These are phyloP conservation scores for Arxiozyma telluris DNA, from an alignment of 1,139 yeast species.

Conservation along the genomic window DNA sequence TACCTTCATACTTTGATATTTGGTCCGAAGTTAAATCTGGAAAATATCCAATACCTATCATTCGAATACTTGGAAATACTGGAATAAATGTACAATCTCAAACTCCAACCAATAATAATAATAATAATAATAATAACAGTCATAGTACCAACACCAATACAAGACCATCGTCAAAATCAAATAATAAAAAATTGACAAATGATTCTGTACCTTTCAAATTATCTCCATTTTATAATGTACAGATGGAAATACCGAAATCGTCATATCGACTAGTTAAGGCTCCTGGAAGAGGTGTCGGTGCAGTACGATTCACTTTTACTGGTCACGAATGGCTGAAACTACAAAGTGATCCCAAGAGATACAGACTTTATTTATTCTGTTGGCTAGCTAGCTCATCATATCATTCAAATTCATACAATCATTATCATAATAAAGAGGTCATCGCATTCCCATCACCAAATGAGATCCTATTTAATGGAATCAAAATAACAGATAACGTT, in stretches of 20 bases:
- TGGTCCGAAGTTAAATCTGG: constrained; percentile 9
- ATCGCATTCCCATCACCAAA: constrained; percentile 51
- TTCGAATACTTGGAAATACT: not conserved
- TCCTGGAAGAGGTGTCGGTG: constrained; percentile 34
- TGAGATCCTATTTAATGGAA: constrained; percentile 45
- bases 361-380: constrained; percentile 38
- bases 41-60: constrained; percentile 1
- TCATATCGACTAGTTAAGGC: constrained; percentile 34
- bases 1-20: constrained; percentile 33
- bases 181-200: not conserved
- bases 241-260: constrained; percentile 36
- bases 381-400: constrained; percentile 29
- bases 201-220: constrained; percentile 4
- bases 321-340: constrained; percentile 32
- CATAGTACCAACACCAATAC: not conserved
- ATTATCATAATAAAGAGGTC: constrained; percentile 29
- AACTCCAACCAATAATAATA: not conserved
- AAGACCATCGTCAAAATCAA: not conserved
- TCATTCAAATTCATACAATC: not conserved
- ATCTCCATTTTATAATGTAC: constrained; percentile 40
- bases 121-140: not conserved
- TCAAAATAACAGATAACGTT: constrained; percentile 39
- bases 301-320: constrained; percentile 34
- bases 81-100: not conserved
- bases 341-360: constrained; percentile 18